Evolutionary conservation across 192 early-diverging fungal species (phyloP), one percentile per base, ranked within the genome.

Genomic region (Paraglomus occultum): DNA sequence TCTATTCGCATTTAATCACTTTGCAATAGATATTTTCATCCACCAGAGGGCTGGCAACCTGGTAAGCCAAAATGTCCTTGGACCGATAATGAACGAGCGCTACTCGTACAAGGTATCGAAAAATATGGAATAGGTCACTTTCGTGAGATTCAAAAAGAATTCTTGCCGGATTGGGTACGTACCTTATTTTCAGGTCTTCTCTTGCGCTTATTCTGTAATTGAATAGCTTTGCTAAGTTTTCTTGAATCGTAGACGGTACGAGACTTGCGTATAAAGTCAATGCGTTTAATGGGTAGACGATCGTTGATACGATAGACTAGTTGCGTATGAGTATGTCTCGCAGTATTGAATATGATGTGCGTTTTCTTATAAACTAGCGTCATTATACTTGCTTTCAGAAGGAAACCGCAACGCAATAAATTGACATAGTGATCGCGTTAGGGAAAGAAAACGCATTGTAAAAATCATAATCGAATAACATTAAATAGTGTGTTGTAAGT

Each of bases 81-180:
- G 93, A 91, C 88, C 14, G 92, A 92, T 4, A 84, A 84, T n/a
- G 91, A 95, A 74, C 85, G 87, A 43, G 63, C 62, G 43, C 76
- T 91, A 52, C 76, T 95, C 38, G 86, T 94, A 42, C 80, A 90
- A 57, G 92, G 94, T 6, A 92, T 95, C 50, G 89, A 85, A 70
- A 89, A 82, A 60, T 79, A 91, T 58, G 94, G 92, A 10, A 92
- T 95, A 73, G 92, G 94, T 11, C 92, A 94, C 68, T 95, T 94
- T 73, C 83, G 90, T 49, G 91, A 92, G 70, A 94, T 94, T 40
- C 89, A 92, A 0, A 90, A 93, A 57, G 84, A 79, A 53, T 70
- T 88, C 22, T 75, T 95, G 17, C 85, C 91, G 8, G 83, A 83
- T 51, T 95, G 92, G 94, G 88, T 89, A 85, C 57, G 73, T 60